Evolutionary conservation across 140 eudicot genomes (phyloP).

Genomic region (Erigeron philadelphicus): DNA sequence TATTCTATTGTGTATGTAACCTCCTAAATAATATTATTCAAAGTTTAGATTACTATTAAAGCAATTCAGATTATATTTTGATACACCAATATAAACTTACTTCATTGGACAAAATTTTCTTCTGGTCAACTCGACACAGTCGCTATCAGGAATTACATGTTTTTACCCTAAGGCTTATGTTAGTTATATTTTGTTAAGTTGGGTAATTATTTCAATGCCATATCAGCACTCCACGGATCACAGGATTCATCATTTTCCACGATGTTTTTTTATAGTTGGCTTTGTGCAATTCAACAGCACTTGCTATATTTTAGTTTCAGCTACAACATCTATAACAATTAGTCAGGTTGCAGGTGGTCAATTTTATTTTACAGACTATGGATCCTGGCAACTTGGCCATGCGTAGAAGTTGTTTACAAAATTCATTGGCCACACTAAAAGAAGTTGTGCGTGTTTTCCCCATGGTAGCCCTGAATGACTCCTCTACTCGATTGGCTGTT

Average conservation of each 20-base stretch:
- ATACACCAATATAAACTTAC: too few species aligned
- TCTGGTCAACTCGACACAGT: too few species aligned
- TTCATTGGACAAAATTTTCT: too few species aligned
- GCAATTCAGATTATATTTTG: too few species aligned
- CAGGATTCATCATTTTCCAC: not conserved
- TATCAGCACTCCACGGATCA: slow-evolving; percentile 12
- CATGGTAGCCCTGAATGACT: slow-evolving; percentile 80
- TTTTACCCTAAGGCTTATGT: too few species aligned
- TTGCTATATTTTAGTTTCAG: slow-evolving; percentile 5
- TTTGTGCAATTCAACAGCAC: not conserved
- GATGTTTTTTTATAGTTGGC: not conserved
- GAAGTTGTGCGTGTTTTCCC: slow-evolving; percentile 83
- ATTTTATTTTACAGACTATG: slow-evolving; percentile 82
- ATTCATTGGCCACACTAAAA: slow-evolving; percentile 66
- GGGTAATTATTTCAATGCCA: slow-evolving; percentile 19
- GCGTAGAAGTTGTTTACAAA: slow-evolving; percentile 80
- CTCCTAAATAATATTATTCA: too few species aligned
- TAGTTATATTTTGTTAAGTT: not conserved
- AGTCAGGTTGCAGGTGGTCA: slow-evolving; percentile 94
- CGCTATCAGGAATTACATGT: too few species aligned
- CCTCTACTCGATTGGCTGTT: slow-evolving; percentile 80
- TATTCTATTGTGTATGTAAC: too few species aligned
- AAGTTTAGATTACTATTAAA: too few species aligned
- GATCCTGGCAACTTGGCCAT: slow-evolving; percentile 82
- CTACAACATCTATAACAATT: slow-evolving; percentile 41